Base-by-base conservation (phyloP, 2,329 filamentous ascomycete genomes). In the Fusarium avenaceum region DNA sequence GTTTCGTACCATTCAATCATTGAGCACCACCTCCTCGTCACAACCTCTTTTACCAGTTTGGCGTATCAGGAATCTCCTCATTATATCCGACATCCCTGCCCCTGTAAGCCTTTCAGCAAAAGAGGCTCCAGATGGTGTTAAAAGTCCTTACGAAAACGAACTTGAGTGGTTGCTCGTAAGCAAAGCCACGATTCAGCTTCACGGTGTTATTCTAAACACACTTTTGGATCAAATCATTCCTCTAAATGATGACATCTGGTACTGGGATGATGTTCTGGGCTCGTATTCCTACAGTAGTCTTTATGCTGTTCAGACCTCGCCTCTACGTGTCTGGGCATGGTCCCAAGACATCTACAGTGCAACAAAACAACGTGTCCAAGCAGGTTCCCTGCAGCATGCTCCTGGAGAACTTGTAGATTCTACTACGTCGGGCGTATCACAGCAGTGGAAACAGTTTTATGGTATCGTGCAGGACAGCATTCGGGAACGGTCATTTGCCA, bases 171-270 rank as follows among this genome's bases (percentile, higher is more conserved):
- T 97, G 24, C 83, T 97, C 17, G 87, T 96, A 30, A 93, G 92
- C 79, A 99, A 98, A 78, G 94, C 94, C 6, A 92, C 94, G 0
- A 89, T 94, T n/a, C 95, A 97, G 75, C 90, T 91, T 2, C 96
- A 97, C 74, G 95, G 95, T 6, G 82, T 92, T 48, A 86, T 97
- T 40, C 82, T 97, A 70, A 89, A 90, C 71, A 89, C 87, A 0
- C 85, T 98, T 5, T 80, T 97, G 13, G 91, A 95, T 56, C 91
- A 96, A 72, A 96, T 94, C 13, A 89, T 95, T 13, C 90, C 91
- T 0, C 80, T 99, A 19, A 92, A 89, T 72, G 90, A 97, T 69
- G 94, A 97, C 71, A 90, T 97, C 24, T 94, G 91, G 89, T 98
- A 98, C 78, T 99, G 96, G 96, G 93, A 97, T 75, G 92, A 96